A percentile compares a stretch with the other conserved stretches of the same genome.
phyloP scores from a whole-genome alignment of 2,329 filamentous ascomycete genomes.

The Nemania bipapillata region DNA sequence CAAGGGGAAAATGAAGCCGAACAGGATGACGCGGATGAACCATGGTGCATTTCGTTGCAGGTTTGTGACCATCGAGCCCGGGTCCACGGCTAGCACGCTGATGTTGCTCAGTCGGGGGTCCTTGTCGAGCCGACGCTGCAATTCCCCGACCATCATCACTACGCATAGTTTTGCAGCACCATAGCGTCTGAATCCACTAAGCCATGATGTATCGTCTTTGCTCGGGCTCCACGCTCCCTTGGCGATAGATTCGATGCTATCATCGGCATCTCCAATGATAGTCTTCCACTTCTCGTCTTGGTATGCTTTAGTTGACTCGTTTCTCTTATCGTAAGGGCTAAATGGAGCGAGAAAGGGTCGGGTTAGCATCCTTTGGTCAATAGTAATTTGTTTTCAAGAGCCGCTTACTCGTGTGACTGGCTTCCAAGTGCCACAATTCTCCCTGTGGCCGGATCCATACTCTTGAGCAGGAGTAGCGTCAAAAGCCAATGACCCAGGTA shows the following conservation, averaged over 20 bases:
- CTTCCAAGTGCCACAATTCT: conserved; percentile 42
- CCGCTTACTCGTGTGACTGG: conserved; percentile 51
- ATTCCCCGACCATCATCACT: conserved; percentile 49
- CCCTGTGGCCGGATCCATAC: conserved; percentile 41
- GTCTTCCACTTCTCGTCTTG: conserved; percentile 37
- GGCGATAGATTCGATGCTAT: conserved; percentile 39
- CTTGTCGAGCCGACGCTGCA: conserved; percentile 42
- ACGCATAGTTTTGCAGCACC: conserved; percentile 46
- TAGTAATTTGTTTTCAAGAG: too few relatives aligned
- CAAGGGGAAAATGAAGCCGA: conserved; percentile 20
- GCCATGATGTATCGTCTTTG: conserved; percentile 42
- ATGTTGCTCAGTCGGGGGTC: conserved; percentile 38
- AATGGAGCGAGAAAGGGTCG: too few relatives aligned
- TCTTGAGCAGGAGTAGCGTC: conserved; percentile 41
- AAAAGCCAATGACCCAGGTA: conserved; percentile 49
- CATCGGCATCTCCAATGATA: conserved; percentile 35
- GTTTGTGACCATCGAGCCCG: conserved; percentile 25
- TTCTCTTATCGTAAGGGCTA: conserved; percentile 27
- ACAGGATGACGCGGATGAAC: conserved; percentile 27
- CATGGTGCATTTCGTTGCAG: conserved; percentile 20
- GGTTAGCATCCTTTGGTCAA: too few relatives aligned
- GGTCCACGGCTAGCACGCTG: conserved; percentile 39
- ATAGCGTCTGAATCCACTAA: conserved; percentile 44
- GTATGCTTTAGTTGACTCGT: conserved; percentile 18
- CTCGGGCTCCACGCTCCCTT: conserved; percentile 43